phyloP scores from a whole-genome alignment of 352 stramenopile species.

The Phytophthora citrophthora region DNA sequence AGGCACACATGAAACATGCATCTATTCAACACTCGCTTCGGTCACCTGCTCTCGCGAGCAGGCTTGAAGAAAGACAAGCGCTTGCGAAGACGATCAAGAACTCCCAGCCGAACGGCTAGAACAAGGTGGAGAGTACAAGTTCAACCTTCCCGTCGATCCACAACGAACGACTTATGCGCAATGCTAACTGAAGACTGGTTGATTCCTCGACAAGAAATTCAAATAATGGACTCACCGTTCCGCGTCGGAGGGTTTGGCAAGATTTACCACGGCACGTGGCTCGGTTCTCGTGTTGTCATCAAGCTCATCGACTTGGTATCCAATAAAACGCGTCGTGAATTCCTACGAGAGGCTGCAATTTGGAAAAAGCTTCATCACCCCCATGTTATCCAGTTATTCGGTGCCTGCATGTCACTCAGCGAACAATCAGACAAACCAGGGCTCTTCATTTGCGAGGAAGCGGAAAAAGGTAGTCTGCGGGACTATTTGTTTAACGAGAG shows the following conservation, averaged over 20 bases:
- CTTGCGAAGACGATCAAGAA: slow-evolving; percentile 7
- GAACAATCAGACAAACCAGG: slow-evolving; percentile 10
- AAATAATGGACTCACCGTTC: background rate
- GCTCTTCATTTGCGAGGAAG: slow-evolving; percentile 22
- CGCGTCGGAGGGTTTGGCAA: slow-evolving; percentile 3
- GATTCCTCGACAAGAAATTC: background rate
- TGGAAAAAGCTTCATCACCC: slow-evolving; percentile 29
- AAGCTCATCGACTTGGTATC: background rate
- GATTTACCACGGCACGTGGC: slow-evolving; percentile 6
- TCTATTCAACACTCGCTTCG: slow-evolving; percentile 13
- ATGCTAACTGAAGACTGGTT: background rate
- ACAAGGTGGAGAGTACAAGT: slow-evolving; percentile 11
- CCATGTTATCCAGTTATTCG: slow-evolving; percentile 84
- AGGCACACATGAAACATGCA: slow-evolving; percentile 8
- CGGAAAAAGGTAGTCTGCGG: slow-evolving; percentile 15
- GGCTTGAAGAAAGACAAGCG: slow-evolving; percentile 11
- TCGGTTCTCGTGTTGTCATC: slow-evolving; percentile 1
- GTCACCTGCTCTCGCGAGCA: slow-evolving; percentile 1
- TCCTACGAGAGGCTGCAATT: slow-evolving; percentile 14
- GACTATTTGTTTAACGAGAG: slow-evolving; percentile 24
- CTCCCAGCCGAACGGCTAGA: background rate
- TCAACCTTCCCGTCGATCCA: slow-evolving; percentile 3
- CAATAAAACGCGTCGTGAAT: background rate
- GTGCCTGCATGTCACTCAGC: slow-evolving; percentile 15
- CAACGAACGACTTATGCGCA: background rate